These are phyloP conservation scores for Penicillium parvum DNA, from an alignment of 495 filamentous ascomycete genomes.

Conservation along the genomic window DNA sequence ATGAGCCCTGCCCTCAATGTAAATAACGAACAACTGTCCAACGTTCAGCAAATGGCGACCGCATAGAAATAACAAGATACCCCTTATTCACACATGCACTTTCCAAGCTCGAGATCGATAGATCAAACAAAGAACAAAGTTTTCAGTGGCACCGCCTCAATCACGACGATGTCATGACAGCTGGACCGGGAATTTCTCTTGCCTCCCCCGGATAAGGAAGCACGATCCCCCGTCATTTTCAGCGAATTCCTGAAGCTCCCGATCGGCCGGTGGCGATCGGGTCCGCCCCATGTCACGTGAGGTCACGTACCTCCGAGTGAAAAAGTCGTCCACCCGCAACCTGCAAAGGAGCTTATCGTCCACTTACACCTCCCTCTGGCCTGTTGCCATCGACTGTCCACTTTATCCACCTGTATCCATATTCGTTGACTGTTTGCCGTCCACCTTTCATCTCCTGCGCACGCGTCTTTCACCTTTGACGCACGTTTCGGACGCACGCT, in stretches of 20 bases:
- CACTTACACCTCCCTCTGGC: constrained; percentile 1
- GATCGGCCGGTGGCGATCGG: constrained; percentile 19
- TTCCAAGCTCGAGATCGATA: too few relatives aligned
- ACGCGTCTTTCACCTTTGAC: background rate
- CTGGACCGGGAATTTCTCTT: constrained; percentile 9
- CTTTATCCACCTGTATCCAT: background rate
- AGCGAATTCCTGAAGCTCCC: constrained; percentile 13
- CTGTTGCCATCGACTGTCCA: constrained; percentile 1
- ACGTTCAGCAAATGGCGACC: background rate
- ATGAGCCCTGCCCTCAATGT: too few relatives aligned
- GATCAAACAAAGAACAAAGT: background rate
- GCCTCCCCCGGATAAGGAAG: constrained; percentile 10
- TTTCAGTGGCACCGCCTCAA: background rate
- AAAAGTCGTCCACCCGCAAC: constrained; percentile 19
- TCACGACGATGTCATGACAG: background rate
- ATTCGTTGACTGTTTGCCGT: background rate
- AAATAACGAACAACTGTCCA: background rate
- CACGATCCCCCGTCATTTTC: background rate
- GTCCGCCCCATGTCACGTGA: constrained; percentile 14
- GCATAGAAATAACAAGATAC: background rate
- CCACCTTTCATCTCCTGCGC: constrained; percentile 2
- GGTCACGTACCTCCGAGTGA: constrained; percentile 13
- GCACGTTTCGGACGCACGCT: background rate
- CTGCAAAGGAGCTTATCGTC: background rate
- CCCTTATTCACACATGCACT: background rate